Conservation (phyloP, 371 early-diverging fungal species). For the Circinella minor region DNA sequence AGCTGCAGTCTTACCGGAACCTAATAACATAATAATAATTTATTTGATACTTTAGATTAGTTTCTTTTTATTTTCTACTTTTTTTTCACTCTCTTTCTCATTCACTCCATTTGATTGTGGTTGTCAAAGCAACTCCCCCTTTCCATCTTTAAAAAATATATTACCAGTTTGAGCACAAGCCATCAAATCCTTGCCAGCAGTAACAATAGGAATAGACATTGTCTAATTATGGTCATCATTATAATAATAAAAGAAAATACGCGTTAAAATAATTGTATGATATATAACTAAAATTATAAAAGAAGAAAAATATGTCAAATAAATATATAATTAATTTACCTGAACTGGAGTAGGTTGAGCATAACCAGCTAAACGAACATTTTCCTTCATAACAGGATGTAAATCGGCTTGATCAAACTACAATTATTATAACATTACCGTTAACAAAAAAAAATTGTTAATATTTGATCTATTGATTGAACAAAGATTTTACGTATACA, state of each 20-base stretch:
- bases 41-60: neutral
- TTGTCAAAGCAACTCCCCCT: too few species aligned
- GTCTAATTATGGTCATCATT: constrained; percentile 31
- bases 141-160: neutral
- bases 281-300: too few species aligned
- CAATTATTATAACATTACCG: neutral
- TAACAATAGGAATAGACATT: constrained; percentile 70
- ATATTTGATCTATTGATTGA: too few species aligned
- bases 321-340: constrained; percentile 21
- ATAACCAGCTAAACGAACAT: constrained; percentile 62
- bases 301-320: neutral
- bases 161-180: constrained; percentile 85
- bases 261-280: neutral
- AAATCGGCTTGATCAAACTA: constrained; percentile 55
- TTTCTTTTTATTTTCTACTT: too few species aligned
- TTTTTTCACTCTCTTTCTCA: too few species aligned
- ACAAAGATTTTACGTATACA: too few species aligned
- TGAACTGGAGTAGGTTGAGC: constrained; percentile 75
- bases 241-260: neutral
- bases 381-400: constrained; percentile 55
- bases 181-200: constrained; percentile 72
- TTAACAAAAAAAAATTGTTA: too few species aligned
- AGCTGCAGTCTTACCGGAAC: constrained; percentile 79
- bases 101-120: too few species aligned
- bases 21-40: constrained; percentile 17